phyloP scores from a whole-genome alignment of 192 early-diverging fungal genomes.

The Dimargaris cristalligena region DNA sequence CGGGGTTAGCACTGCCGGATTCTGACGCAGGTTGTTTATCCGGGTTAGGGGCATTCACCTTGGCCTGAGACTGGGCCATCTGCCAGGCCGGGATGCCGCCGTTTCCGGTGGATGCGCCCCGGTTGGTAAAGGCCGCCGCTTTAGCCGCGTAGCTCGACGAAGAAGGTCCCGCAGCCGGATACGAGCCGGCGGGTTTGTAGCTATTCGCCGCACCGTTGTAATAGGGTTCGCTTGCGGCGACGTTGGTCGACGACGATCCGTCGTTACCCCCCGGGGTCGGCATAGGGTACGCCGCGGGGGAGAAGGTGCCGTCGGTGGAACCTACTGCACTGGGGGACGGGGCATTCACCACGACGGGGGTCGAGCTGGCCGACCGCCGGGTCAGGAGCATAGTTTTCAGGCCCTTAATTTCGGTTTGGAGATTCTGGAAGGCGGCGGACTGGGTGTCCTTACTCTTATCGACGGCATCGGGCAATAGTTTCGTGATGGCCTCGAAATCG shows the following conservation, averaged over 20 bases:
- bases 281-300: not conserved
- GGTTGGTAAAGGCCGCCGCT: conserved; percentile 17
- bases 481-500: conserved; percentile 53
- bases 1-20: too few relatives aligned
- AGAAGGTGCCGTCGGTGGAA: conserved; percentile 7
- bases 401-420: conserved; percentile 89
- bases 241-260: conserved; percentile 10
- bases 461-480: conserved; percentile 64
- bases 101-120: conserved; percentile 14
- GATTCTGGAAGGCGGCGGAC: conserved; percentile 42
- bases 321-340: conserved; percentile 14
- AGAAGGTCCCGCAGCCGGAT: conserved; percentile 13
- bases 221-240: conserved; percentile 6
- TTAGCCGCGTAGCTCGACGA: conserved; percentile 3
- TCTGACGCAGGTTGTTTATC: too few relatives aligned
- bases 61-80: conserved; percentile 28
- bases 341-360: conserved; percentile 21
- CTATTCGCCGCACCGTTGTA: too few relatives aligned
- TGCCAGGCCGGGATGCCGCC: conserved; percentile 50
- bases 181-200: conserved; percentile 10
- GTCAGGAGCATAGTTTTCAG: conserved; percentile 80
- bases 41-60: too few relatives aligned
- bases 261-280: not conserved
- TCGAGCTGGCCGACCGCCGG: conserved; percentile 39
- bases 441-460: conserved; percentile 59